A percentile compares a stretch with the other conserved stretches of the same genome.
Evolutionary conservation across 2,329 filamentous ascomycete genomes (phyloP).

Genomic region (Bipolaris cookei): DNA sequence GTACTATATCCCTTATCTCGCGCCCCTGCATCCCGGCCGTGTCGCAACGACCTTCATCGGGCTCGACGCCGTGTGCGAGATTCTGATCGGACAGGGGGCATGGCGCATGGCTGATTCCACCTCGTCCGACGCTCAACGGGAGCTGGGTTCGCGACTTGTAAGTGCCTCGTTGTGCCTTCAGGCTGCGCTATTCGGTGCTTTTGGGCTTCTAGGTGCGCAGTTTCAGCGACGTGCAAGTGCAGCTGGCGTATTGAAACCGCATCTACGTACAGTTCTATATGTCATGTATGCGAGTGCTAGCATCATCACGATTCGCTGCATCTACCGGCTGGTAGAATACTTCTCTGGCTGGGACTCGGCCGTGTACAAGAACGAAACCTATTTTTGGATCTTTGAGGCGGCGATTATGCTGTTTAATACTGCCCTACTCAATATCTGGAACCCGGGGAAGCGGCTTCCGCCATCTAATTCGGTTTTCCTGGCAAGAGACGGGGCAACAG

Average conservation of each 20-base stretch:
- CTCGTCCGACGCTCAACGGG: conserved; percentile 46
- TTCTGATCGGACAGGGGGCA: conserved; percentile 61
- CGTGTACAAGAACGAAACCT: conserved; percentile 56
- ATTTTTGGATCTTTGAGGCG: conserved; percentile 63
- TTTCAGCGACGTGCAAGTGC: conserved; percentile 56
- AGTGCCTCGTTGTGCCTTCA: conserved; percentile 60
- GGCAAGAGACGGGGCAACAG: conserved; percentile 59
- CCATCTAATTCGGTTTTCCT: conserved; percentile 59
- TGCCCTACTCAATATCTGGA: conserved; percentile 58
- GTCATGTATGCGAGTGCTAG: conserved; percentile 58
- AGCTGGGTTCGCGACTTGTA: conserved; percentile 55
- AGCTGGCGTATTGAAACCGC: conserved; percentile 50
- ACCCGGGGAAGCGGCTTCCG: conserved; percentile 59
- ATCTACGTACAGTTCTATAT: conserved; percentile 53
- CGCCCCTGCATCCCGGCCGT: conserved; percentile 63
- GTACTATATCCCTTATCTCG: conserved; percentile 66
- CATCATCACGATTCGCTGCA: conserved; percentile 57
- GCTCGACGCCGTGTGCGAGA: conserved; percentile 59
- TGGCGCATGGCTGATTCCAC: conserved; percentile 52
- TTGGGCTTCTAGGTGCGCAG: conserved; percentile 54
- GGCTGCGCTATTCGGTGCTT: conserved; percentile 57
- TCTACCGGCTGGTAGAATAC: conserved; percentile 62
- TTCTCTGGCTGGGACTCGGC: conserved; percentile 48
- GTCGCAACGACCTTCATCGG: conserved; percentile 65
- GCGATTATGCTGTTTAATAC: conserved; percentile 60